Evolutionary conservation across 495 filamentous ascomycete species (phyloP).

Genomic region (Penicillium paradoxum): DNA sequence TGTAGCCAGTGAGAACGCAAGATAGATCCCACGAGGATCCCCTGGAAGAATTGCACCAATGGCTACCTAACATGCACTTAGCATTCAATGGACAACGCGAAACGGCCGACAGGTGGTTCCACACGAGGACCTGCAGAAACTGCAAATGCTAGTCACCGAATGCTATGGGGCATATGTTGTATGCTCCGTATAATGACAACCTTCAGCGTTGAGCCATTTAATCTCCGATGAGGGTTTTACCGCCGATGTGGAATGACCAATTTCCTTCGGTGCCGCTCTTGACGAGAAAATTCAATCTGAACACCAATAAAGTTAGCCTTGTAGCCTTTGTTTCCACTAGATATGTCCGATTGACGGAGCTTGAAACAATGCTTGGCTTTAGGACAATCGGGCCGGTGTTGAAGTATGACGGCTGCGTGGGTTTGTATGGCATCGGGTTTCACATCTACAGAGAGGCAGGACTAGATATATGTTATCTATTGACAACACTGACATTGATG

Average conservation of each 20-base stretch:
- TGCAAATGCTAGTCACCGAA: background rate
- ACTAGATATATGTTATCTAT: too few species aligned
- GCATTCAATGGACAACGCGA: constrained; percentile 69
- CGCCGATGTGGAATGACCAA: background rate
- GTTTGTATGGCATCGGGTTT: too few species aligned
- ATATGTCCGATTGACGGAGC: constrained; percentile 3
- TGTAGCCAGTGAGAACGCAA: constrained; percentile 9
- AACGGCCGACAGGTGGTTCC: background rate
- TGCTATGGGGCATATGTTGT: background rate
- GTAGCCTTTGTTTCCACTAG: background rate
- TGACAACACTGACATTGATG: too few species aligned
- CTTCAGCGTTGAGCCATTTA: too few species aligned
- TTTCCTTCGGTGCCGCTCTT: background rate
- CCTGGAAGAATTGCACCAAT: constrained; percentile 5
- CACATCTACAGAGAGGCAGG: too few species aligned
- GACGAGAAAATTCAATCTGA: background rate
- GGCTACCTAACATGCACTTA: constrained; percentile 69
- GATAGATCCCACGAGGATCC: constrained; percentile 4
- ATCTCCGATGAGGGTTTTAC: too few species aligned
- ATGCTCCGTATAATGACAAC: background rate
- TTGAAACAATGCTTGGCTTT: too few species aligned
- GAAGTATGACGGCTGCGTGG: too few species aligned
- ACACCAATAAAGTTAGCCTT: background rate
- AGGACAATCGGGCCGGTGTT: too few species aligned
- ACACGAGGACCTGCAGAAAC: background rate